Base-by-base conservation (phyloP, 108 stramenopile species). In the Cylindrotheca closterium region DNA sequence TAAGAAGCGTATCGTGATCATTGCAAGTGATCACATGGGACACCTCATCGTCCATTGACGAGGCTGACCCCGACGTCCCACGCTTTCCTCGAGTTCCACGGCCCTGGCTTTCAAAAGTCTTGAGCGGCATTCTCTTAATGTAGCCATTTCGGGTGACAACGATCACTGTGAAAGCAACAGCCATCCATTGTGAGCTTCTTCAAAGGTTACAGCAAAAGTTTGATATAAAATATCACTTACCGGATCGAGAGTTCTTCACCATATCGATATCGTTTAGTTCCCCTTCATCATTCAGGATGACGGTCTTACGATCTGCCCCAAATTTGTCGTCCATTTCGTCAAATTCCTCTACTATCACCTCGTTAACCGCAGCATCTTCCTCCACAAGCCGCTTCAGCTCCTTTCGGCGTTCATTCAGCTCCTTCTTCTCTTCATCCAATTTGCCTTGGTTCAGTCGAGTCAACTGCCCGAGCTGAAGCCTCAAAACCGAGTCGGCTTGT, bases 61-160 rank as follows among this genome's bases (percentile, higher is more conserved):
- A 65, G 1, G 37, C 70, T 3, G 66, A 49, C 58, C 60, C 73
- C 4, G 85, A 89, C 53, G 87, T 93, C 23, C 89, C 93, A 65
- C 64, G 85, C 67, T 81, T 94, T 22, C 95, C 94, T 42, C 89
- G 63, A 33, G 90, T 92, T 10, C 91, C 93, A 54, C 88, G 81
- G 58, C 77, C 80, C 60, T 98, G 97, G 45, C 85, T 85, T 58
- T 96, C 87, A 68, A 98, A 98, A 15, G 89, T 88, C 45, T 87
- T 84, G 18, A 97, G 67, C 27, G 95, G 92, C 96, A 98, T 96
- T 28, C 97, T 84, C 63, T 98, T 98, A 63, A 98, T 93, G 75
- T 98, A 97, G 21, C 97, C 96, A 49, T 87, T 86, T 22, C 88
- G 66, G 4, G 96, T 97, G 4, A 98, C 87, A 30, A 98, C 90